Evolutionary conservation across 805 yeast species (phyloP), one percentile per base, ranked within the genome.

Genomic region (Starmerella cellae): DNA sequence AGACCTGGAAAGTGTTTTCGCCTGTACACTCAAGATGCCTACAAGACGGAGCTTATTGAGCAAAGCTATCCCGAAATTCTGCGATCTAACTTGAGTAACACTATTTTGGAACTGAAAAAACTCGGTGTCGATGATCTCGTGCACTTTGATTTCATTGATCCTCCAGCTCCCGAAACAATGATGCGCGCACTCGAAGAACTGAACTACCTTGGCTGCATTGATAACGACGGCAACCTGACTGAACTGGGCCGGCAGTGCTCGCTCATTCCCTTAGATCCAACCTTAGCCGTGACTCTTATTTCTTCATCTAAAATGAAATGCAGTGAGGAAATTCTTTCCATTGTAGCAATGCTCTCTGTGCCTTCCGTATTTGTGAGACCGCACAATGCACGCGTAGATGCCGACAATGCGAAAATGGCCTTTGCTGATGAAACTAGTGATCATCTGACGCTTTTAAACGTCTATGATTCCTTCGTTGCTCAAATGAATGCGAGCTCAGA

Each of bases 131-230:
- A 91, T 59, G 97, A 88, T 64, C 73, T 88, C 56, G 98, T 91
- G 31, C 97, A 88, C 64, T 88, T 88, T 58, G 98, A 91, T 61
- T 88, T 91, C 59, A 88, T 88, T 94, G 98, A 88, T 59, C 97
- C 98, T 6, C 98, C 98, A 13, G 97, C 97, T 2, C 98, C 98
- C 9, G 98, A 88, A 63, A 91, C 98, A 5, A 91, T 88, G 98
- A 91, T 91, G 98, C 73, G 98, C 60, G 97, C 97, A 0, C 67
- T 88, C 49, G 98, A 88, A 62, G 98, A 88, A 61, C 70, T 88
- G 56, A 87, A 91, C 59, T 91, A 84, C 59, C 67, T 88, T 48
- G 78, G 80, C 19, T 91, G 96, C 65, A 70, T 88, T 41, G 82
- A 83, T 52, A 95, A 91, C 59, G 88, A 84, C 37, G 98, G 97